Conservation (phyloP, 2,329 filamentous ascomycete genomes). For the Catunica adiposa region DNA sequence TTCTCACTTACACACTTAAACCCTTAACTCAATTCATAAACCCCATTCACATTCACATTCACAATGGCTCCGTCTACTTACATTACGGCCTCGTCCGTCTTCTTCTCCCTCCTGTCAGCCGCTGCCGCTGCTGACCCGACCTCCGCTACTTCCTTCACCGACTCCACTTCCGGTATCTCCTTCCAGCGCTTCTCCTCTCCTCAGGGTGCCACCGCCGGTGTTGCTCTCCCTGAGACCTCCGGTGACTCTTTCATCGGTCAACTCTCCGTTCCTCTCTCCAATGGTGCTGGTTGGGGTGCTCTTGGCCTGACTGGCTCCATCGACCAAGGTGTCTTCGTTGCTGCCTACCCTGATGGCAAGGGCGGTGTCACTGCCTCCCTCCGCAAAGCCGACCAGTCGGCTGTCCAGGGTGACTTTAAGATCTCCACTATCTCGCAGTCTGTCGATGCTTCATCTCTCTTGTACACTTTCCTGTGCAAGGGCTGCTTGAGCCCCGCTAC, state of each 20-base stretch:
- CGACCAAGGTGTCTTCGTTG: slow-evolving; percentile 28
- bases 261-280: slow-evolving; percentile 25
- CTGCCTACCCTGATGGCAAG: slow-evolving; percentile 27
- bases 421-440: slow-evolving; percentile 27
- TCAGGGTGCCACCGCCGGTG: slow-evolving; percentile 25
- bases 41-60: background rate
- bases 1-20: background rate
- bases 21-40: background rate
- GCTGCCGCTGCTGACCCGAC: background rate
- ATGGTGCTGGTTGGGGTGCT: slow-evolving; percentile 30
- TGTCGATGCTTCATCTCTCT: slow-evolving; percentile 27
- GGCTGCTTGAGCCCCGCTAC: slow-evolving; percentile 20
- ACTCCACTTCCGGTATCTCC: slow-evolving; percentile 12
- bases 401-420: slow-evolving; percentile 25
- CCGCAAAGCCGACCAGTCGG: slow-evolving; percentile 28
- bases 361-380: slow-evolving; percentile 26
- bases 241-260: slow-evolving; percentile 30
- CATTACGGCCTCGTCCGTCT: slow-evolving; percentile 12
- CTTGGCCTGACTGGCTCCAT: slow-evolving; percentile 29
- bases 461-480: slow-evolving; percentile 31
- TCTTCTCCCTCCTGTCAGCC: slow-evolving; percentile 6
- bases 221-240: slow-evolving; percentile 25
- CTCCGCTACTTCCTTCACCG: slow-evolving; percentile 12
- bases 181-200: slow-evolving; percentile 20
- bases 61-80: slow-evolving; percentile 8